phyloP scores from a whole-genome alignment of 2,329 filamentous ascomycete species.

The Cladosporium sp. region DNA sequence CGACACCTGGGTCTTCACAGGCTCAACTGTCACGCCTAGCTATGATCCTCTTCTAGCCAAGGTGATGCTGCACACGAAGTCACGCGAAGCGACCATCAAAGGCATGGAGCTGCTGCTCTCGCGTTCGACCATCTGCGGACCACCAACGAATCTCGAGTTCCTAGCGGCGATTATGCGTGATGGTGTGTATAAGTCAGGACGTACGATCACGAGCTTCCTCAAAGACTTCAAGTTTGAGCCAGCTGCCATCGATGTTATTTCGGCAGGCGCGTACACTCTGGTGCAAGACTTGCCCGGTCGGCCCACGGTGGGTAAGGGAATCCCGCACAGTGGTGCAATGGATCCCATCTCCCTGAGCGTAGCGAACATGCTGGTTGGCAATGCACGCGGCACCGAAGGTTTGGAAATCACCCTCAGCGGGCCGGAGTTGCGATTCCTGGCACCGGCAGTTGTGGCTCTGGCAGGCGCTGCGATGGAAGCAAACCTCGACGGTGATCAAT shows the following conservation, averaged over 20 bases:
- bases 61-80: slow-evolving; percentile 51
- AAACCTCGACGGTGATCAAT: slow-evolving; percentile 45
- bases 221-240: slow-evolving; percentile 47
- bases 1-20: slow-evolving; percentile 61
- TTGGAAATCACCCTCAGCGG: slow-evolving; percentile 60
- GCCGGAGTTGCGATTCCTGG: slow-evolving; percentile 54
- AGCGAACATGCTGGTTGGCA: slow-evolving; percentile 58
- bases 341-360: slow-evolving; percentile 55
- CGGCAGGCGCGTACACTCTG: slow-evolving; percentile 53
- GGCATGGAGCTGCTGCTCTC: slow-evolving; percentile 42
- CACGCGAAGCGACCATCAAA: slow-evolving; percentile 40
- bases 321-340: slow-evolving; percentile 59
- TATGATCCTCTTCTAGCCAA: slow-evolving; percentile 43
- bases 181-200: slow-evolving; percentile 44
- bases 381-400: slow-evolving; percentile 47
- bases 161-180: slow-evolving; percentile 48
- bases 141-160: slow-evolving; percentile 56
- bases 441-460: slow-evolving; percentile 52
- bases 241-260: slow-evolving; percentile 53
- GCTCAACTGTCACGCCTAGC: slow-evolving; percentile 53
- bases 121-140: slow-evolving; percentile 48
- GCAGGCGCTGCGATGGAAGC: slow-evolving; percentile 54
- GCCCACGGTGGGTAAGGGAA: slow-evolving; percentile 54
- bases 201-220: slow-evolving; percentile 56
- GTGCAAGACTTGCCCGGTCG: slow-evolving; percentile 58